A percentile compares a stretch with the other conserved stretches of the same genome.
phyloP scores from a whole-genome alignment of 1,139 yeast species.

The Zygoascus meyerae region DNA sequence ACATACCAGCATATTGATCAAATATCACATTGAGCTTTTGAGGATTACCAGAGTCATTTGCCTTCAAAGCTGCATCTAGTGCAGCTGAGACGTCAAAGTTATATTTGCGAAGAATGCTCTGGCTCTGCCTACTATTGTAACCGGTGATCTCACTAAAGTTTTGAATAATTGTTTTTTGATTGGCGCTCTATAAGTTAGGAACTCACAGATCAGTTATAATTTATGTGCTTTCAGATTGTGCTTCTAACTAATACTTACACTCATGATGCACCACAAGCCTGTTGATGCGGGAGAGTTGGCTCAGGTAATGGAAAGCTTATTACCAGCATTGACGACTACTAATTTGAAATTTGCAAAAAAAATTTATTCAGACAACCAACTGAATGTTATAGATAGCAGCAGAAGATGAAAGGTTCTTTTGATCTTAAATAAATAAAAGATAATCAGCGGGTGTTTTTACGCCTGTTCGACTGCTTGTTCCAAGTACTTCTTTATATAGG shows the following conservation, averaged over 20 bases:
- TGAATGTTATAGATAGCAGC: neutral
- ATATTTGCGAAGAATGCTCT: constrained; percentile 17
- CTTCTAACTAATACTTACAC: neutral
- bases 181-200: constrained; percentile 15
- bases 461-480: constrained; percentile 32
- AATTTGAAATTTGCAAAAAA: too few relatives aligned
- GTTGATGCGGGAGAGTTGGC: too few relatives aligned
- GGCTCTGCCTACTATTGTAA: constrained; percentile 15
- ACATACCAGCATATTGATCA: constrained; percentile 19
- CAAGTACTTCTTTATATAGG: constrained; percentile 55
- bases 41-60: constrained; percentile 13
- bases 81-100: constrained; percentile 21
- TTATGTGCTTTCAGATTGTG: too few relatives aligned
- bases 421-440: neutral
- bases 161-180: constrained; percentile 13
- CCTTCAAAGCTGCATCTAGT: constrained; percentile 19
- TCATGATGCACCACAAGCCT: neutral
- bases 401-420: neutral
- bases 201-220: neutral
- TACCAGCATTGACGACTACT: too few relatives aligned
- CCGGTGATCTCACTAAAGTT: constrained; percentile 9
- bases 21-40: constrained; percentile 19
- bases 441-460: neutral
- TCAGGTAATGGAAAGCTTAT: too few relatives aligned
- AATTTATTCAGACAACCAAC: too few relatives aligned